These are phyloP conservation scores for Aethionema arabicum DNA, from an alignment of 345 rosid genomes.

Conservation along the genomic window DNA sequence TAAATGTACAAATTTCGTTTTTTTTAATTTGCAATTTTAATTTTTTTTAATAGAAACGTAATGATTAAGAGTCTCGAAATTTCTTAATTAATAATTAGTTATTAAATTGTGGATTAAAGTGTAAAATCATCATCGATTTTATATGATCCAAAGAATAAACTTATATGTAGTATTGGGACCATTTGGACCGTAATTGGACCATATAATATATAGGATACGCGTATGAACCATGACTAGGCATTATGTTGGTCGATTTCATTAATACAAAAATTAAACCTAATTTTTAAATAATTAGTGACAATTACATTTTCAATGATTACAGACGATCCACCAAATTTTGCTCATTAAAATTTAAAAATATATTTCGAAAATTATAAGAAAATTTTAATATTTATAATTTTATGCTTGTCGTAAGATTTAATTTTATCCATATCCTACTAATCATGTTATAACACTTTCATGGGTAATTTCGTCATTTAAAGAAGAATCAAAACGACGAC, in stretches of 20 bases:
- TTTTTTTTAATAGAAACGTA: constrained; percentile 21
- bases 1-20: constrained; percentile 37
- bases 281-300: constrained; percentile 7
- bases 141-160: constrained; percentile 33
- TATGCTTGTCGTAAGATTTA: no score
- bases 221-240: constrained; percentile 20
- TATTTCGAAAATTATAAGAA: not conserved
- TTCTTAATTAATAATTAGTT: constrained; percentile 29
- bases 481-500: not conserved
- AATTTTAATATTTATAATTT: not conserved
- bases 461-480: constrained; percentile 9
- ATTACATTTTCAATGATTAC: not conserved
- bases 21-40: constrained; percentile 13
- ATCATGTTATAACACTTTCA: not conserved
- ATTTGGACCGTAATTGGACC: constrained; percentile 28
- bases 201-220: constrained; percentile 28
- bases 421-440: not conserved
- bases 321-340: not conserved
- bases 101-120: constrained; percentile 27
- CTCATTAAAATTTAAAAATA: not conserved
- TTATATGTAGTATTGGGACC: constrained; percentile 22
- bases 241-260: constrained; percentile 15
- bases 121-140: constrained; percentile 29
- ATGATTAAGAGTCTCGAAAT: constrained; percentile 36
- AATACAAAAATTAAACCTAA: not conserved